These are phyloP conservation scores for Macrolepiota albuminosa DNA, from an alignment of 768 basidiomycete genomes.

Conservation along the genomic window DNA sequence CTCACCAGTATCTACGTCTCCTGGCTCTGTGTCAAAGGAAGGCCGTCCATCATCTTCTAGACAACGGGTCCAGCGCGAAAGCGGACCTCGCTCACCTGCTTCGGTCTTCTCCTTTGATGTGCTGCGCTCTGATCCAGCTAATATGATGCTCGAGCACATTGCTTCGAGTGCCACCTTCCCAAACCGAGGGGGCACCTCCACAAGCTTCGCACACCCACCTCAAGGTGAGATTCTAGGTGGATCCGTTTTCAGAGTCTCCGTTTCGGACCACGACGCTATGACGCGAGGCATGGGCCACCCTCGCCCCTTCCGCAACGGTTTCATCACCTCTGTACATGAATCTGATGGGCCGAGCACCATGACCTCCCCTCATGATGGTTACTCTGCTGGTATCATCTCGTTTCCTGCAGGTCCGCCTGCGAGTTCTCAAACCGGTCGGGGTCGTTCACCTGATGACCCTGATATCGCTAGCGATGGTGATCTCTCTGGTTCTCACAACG, in stretches of 20 bases:
- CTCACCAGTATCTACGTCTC: background rate
- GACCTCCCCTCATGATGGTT: slow-evolving; percentile 8
- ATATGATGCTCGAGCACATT: slow-evolving; percentile 38
- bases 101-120: slow-evolving; percentile 36
- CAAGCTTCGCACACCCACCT: background rate
- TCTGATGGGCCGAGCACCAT: background rate
- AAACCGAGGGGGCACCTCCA: slow-evolving; percentile 19
- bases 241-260: slow-evolving; percentile 33
- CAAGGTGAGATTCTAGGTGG: slow-evolving; percentile 20
- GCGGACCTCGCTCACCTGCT: slow-evolving; percentile 8
- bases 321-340: slow-evolving; percentile 1
- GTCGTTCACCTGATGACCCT: slow-evolving; percentile 20
- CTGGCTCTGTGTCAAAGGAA: background rate
- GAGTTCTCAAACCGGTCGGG: background rate
- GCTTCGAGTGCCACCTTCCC: slow-evolving; percentile 36
- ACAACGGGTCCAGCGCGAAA: background rate
- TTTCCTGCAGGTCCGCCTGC: slow-evolving; percentile 13
- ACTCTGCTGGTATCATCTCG: slow-evolving; percentile 22
- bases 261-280: slow-evolving; percentile 7
- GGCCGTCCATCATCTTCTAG: background rate
- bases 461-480: slow-evolving; percentile 21
- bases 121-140: slow-evolving; percentile 37
- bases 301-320: slow-evolving; percentile 12
- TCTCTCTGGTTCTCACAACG: slow-evolving; percentile 20
- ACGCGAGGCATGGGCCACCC: slow-evolving; percentile 4